Evolutionary conservation across 768 basidiomycete genomes (phyloP).

Genomic region (Suillus paluster): DNA sequence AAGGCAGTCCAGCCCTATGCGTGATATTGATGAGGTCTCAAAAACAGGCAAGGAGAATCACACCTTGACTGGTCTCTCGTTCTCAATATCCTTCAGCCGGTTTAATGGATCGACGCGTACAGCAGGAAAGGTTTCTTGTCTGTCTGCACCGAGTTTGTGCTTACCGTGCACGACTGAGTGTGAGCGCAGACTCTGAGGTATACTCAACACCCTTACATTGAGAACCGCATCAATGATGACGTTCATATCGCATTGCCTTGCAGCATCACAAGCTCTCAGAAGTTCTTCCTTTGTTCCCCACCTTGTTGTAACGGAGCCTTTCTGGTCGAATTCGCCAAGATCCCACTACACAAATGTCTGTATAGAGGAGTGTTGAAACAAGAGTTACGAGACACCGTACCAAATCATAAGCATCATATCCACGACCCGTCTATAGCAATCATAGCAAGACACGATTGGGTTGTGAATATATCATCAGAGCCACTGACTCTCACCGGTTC

Average conservation of each 20-base stretch:
- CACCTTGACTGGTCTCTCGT: slow-evolving; percentile 70
- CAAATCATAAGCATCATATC: slow-evolving; percentile 88
- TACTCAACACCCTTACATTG: slow-evolving; percentile 56
- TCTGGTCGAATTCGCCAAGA: slow-evolving; percentile 83
- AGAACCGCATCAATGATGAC: slow-evolving; percentile 88
- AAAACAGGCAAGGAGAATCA: slow-evolving; percentile 14
- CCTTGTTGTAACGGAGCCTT: slow-evolving; percentile 68
- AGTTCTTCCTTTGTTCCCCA: slow-evolving; percentile 91
- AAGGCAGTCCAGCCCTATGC: slow-evolving; percentile 84
- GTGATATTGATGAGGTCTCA: slow-evolving; percentile 7
- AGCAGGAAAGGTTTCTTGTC: slow-evolving; percentile 67
- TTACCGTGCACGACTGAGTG: slow-evolving; percentile 30
- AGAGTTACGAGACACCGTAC: slow-evolving; percentile 42
- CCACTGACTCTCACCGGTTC: slow-evolving; percentile 44
- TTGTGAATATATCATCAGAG: slow-evolving; percentile 13
- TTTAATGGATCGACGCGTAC: slow-evolving; percentile 74
- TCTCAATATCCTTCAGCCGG: slow-evolving; percentile 63
- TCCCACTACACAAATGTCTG: slow-evolving; percentile 64
- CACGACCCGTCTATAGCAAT: slow-evolving; percentile 60
- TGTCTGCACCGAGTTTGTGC: slow-evolving; percentile 89
- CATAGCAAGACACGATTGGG: slow-evolving; percentile 15
- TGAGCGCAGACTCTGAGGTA: slow-evolving; percentile 8
- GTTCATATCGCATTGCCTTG: slow-evolving; percentile 69
- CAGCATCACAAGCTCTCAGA: slow-evolving; percentile 66
- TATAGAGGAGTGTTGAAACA: neutral